Base-by-base conservation (phyloP, 1,284 basidiomycete genomes). In the Pseudozyma tsukubaensis region DNA sequence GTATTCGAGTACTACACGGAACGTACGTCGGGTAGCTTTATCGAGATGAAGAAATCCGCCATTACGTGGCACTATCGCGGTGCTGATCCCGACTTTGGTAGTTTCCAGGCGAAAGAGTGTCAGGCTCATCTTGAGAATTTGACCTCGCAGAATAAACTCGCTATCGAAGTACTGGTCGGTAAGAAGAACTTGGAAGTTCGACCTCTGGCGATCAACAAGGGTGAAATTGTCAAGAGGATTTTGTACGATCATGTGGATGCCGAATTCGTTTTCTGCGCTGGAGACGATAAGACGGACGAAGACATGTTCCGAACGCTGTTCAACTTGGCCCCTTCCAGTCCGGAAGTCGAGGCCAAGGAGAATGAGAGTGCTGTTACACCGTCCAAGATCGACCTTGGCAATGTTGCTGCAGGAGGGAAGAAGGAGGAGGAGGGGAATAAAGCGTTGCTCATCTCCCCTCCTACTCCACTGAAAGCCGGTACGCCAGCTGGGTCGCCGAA, bases 131-230 rank as follows among this genome's bases (percentile, higher is more conserved):
- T 99, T 57, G 95, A 98, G 88, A 95, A 94, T 85, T 94, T 84
- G 16, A 73, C 73, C 1, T 63, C 85, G 50, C 72, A 76, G 42
- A 77, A 80, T 60, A 78, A 79, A n/a, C 53, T 83, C 35, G 73
- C 85, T 10, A 83, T 85, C 59, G 83, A 86, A 63, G 84, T 81
- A 44, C 72, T 86, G 24, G 85, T 86, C 19, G 96, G 96, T 37
- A 98, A 98, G 88, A 98, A 97, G 90, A 98, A 97, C 85, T 88
- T 99, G 55, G 96, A 99, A 86, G 95, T 97, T 24, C 90, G 96
- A 62, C 96, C 95, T 39, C 88, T 92, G 59, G 94, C 94, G 0
- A 90, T 97, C 79, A 98, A 97, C 89, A 97, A 99, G 89, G 96
- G 96, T 62, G 96, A 98, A 87, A 98, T 98, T 80, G 94, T 97